Conservation (phyloP, 1,139 yeast genomes). For the Yamadazyma aaseri region DNA sequence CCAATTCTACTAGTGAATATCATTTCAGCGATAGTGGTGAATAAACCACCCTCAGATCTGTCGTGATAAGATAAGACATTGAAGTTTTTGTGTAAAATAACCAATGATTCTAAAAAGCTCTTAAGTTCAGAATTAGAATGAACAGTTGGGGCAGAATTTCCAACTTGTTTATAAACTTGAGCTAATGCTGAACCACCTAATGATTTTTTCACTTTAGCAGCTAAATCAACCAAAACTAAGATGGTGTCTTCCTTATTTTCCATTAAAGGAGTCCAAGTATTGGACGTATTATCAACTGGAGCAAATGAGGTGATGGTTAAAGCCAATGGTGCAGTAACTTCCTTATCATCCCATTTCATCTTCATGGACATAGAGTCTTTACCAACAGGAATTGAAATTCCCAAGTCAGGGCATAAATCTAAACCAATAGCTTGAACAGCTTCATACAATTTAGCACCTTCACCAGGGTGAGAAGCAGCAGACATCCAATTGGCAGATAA, state of each 20-base stretch:
- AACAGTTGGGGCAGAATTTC: conserved; percentile 81
- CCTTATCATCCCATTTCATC: conserved; percentile 94
- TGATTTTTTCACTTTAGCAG: conserved; percentile 54
- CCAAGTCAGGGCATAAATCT: conserved; percentile 91
- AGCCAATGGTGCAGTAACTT: conserved; percentile 94
- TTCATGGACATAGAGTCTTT: conserved; percentile 99
- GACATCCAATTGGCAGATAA: conserved; percentile 99
- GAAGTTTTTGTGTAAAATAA: conserved; percentile 65
- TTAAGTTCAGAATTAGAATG: conserved; percentile 64
- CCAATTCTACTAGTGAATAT: conserved; percentile 96
- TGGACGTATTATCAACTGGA: conserved; percentile 79
- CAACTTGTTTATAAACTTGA: conserved; percentile 88
- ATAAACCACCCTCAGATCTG: conserved; percentile 94
- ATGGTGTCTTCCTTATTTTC: conserved; percentile 52
- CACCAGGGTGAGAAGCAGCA: conserved; percentile 93
- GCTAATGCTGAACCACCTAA: conserved; percentile 95
- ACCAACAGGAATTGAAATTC: conserved; percentile 93
- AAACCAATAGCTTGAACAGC: conserved; percentile 97
- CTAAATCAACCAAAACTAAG: conserved; percentile 79
- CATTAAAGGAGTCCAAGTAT: conserved; percentile 94
- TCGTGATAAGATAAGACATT: conserved; percentile 91
- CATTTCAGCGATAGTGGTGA: conserved; percentile 88
- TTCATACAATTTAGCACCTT: conserved; percentile 91
- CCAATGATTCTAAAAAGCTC: conserved; percentile 65
- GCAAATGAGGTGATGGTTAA: conserved; percentile 89